Evolutionary conservation across 805 yeast species (phyloP), one percentile per base, ranked within the genome.

Genomic region (Lachancea cidri): DNA sequence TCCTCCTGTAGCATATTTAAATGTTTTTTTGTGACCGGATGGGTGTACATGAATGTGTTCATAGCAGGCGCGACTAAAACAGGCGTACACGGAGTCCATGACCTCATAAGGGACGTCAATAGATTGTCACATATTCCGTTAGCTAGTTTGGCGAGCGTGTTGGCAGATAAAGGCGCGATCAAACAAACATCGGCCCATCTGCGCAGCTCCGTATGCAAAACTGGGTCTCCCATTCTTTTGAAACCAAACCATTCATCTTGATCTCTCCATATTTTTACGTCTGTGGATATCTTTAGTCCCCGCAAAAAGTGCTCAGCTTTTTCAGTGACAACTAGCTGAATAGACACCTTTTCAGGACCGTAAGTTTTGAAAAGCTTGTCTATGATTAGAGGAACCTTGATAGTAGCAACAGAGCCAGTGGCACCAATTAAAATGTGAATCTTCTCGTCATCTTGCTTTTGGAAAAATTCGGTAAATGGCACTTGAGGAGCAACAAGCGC

Each of bases 361-460:
- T 85, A 91, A 5, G 83, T 72, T 60, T 86, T 86, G 58, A 81
- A 83, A 37, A 93, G 71, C 60, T 87, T 86, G 57, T 83, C 95
- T 49, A 93, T 86, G 30, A 93, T 87, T 49, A 83, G 63, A 0
- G 96, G 96, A 17, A 93, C 81, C 62, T 93, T 93, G 48, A 93
- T 87, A 2, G 98, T 86, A 4, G 98, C 98, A 3, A 93, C 97
- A 2, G 95, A 85, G 1, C 98, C 98, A 1, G 98, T 86, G 15
- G 94, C 95, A 15, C 94, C 98, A 33, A 93, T 70, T 43, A 93
- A 68, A 33, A 93, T 81, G 62, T 93, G 98, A 42, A 86, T 72
- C 57, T 88, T 89, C 33, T 81, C 84, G 58, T 86, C 95, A 58
- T 86, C 93, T 53, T 81, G 65, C 53, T 79, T 79, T 41, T 77